Evolutionary conservation across 2,329 filamentous ascomycete species (phyloP).

Genomic region (Tolypocladium amazonense): DNA sequence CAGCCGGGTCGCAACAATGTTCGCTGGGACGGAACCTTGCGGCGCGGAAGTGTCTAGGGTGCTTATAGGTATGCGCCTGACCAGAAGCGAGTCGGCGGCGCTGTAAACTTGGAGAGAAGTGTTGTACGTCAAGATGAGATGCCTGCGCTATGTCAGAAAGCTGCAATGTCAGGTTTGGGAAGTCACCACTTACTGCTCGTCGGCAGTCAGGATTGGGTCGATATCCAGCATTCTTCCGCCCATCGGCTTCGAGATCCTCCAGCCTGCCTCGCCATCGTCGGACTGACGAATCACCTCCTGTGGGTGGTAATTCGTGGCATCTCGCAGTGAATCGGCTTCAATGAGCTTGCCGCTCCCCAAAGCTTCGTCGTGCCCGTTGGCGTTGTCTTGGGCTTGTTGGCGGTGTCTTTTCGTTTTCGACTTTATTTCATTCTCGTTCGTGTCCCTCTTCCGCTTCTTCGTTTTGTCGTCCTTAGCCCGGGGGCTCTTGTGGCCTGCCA

Average conservation of each 20-base stretch:
- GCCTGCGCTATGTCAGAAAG: slow-evolving; percentile 31
- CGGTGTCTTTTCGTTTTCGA: slow-evolving; percentile 33
- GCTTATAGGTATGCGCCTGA: slow-evolving; percentile 55
- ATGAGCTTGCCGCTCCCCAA: slow-evolving; percentile 3
- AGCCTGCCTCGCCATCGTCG: slow-evolving; percentile 27
- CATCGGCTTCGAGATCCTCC: slow-evolving; percentile 54
- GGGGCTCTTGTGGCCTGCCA: slow-evolving; percentile 23
- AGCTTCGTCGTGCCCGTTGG: slow-evolving; percentile 11
- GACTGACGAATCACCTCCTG: slow-evolving; percentile 16
- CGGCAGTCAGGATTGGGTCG: slow-evolving; percentile 49
- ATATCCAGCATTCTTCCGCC: slow-evolving; percentile 55
- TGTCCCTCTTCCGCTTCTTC: slow-evolving; percentile 38
- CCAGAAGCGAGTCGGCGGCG: slow-evolving; percentile 67
- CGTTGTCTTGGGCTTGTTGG: slow-evolving; percentile 17
- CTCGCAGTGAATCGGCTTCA: slow-evolving; percentile 2
- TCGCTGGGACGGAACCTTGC: slow-evolving; percentile 13
- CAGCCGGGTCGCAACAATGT: slow-evolving; percentile 30
- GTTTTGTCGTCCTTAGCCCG: slow-evolving; percentile 23
- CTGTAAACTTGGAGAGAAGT: slow-evolving; percentile 74
- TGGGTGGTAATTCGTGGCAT: slow-evolving; percentile 8
- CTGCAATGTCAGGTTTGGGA: neutral
- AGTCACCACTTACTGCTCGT: slow-evolving; percentile 44
- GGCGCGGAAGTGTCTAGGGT: slow-evolving; percentile 14
- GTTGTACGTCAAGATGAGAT: slow-evolving; percentile 65
- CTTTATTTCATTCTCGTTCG: slow-evolving; percentile 27